Evolutionary conservation across 331 rosid species (phyloP), one percentile per base, ranked within the genome.

Genomic region (Rhamnella rubrinervis): DNA sequence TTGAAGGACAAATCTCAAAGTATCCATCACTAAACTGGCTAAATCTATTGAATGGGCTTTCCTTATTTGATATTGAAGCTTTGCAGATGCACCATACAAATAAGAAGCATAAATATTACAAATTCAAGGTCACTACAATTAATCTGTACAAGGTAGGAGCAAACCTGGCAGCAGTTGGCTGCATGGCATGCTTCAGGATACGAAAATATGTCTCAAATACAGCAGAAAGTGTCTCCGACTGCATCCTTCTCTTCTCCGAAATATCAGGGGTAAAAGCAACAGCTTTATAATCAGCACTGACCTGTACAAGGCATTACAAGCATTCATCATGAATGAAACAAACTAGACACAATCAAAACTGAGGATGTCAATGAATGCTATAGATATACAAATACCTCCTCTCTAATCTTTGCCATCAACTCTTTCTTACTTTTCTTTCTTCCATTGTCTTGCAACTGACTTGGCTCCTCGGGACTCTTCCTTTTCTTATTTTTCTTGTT

Each of bases 141-240:
- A 6, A 77, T 62, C 65, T 56, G 63, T 8, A 17, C 8, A 39
- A 71, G 50, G 63, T 18, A 7, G 14, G 49, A 78, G 72, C 65
- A 71, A 59, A 95, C 97, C 93, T 82, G 59, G 71, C 59, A 70
- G 39, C 67, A 44, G 68, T 63, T 77, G 88, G 78, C 69, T 81
- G 87, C 95, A 80, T 79, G 12, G 96, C 78, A 71, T 89, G 85
- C 83, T 89, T 95, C 82, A 89, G 85, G 74, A 95, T 77, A 21
- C 96, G 99, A 74, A 95, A 91, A 78, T 89, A 91, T 41, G 87
- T 87, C 86, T 91, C 97, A 76, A 95, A 95, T 7, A 95, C 85
- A 74, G 97, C 90, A 77, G 96, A 84, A 71, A 91, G 98, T 20
- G 96, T 85, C 71, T 89, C 88, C 49, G 99, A 72, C 78, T 95